These are phyloP conservation scores for Stevia rebaudiana DNA, from an alignment of 140 eudicot species.

Conservation along the genomic window DNA sequence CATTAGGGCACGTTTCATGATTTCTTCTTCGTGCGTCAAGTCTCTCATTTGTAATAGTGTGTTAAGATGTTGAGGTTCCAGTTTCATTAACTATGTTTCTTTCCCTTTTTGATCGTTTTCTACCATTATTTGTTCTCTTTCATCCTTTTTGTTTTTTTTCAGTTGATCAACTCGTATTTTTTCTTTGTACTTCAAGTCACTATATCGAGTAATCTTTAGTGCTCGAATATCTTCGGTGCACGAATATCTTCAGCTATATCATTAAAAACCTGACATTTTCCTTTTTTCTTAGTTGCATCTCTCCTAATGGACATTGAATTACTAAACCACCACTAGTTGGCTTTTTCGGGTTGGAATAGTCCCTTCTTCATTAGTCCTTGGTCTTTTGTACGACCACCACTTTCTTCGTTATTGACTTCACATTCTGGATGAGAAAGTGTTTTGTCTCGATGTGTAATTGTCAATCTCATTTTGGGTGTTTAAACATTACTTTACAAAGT, in stretches of 20 bases:
- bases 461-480: too few species aligned
- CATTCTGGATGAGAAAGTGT: too few species aligned
- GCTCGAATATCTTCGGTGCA: too few species aligned
- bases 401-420: too few species aligned
- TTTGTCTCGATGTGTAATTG: too few species aligned
- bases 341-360: not conserved
- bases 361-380: too few species aligned
- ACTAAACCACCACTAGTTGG: not conserved
- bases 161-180: not conserved
- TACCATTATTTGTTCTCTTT: not conserved
- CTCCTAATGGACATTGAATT: slow-evolving; percentile 3
- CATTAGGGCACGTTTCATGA: not conserved
- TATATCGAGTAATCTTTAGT: not conserved
- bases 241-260: not conserved
- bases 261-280: not conserved
- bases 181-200: not conserved
- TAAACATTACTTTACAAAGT: too few species aligned
- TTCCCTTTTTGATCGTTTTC: not conserved
- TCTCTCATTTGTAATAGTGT: not conserved
- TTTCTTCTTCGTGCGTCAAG: not conserved
- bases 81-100: not conserved
- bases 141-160: too few species aligned
- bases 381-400: too few species aligned
- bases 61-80: not conserved
- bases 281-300: not conserved